phyloP scores from a whole-genome alignment of 805 yeast genomes.

The Dipodascus albidus region DNA sequence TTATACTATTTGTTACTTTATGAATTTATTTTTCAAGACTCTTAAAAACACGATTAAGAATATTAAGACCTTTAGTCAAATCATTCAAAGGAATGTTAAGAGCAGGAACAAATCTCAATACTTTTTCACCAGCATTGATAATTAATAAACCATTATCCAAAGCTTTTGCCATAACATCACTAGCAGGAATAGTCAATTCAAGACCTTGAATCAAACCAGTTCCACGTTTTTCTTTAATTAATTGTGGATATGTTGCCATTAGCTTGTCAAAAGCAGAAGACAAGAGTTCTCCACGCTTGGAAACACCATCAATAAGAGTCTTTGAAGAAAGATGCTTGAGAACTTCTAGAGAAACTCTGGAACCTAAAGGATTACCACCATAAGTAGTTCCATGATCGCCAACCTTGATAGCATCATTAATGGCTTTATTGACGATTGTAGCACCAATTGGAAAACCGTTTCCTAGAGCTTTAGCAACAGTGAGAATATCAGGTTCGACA shows the following conservation, averaged over 20 bases:
- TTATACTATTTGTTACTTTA: too few relatives aligned
- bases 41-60: conserved; percentile 46
- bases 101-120: conserved; percentile 86
- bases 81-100: conserved; percentile 65
- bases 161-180: conserved; percentile 50
- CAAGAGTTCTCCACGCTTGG: conserved; percentile 47
- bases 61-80: conserved; percentile 58
- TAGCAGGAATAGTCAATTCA: conserved; percentile 58
- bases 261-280: conserved; percentile 29
- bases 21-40: background rate
- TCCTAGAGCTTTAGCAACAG: conserved; percentile 93
- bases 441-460: conserved; percentile 97
- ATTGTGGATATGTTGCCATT: conserved; percentile 46
- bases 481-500: conserved; percentile 76
- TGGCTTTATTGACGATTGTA: conserved; percentile 70
- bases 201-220: conserved; percentile 80
- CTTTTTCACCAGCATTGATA: conserved; percentile 87
- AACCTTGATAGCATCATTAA: conserved; percentile 59
- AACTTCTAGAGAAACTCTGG: conserved; percentile 71
- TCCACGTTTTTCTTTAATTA: conserved; percentile 67
- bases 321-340: conserved; percentile 52
- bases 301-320: conserved; percentile 50
- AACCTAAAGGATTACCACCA: conserved; percentile 93
- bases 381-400: conserved; percentile 98
- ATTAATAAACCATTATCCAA: conserved; percentile 72